phyloP scores from a whole-genome alignment of 1,284 basidiomycete genomes.

The Leccinum subrobustum region DNA sequence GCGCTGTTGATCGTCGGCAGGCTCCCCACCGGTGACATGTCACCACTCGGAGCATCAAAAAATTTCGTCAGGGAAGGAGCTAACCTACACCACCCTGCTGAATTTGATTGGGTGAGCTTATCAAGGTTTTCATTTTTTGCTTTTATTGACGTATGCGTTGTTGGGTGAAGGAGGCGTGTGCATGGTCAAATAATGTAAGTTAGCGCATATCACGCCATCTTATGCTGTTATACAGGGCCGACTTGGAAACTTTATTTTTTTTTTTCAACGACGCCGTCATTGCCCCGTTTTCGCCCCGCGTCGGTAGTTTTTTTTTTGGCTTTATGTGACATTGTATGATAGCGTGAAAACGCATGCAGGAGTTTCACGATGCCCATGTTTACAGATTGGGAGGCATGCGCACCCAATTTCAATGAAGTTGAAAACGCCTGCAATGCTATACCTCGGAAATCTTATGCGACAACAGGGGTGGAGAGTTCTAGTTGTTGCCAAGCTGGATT shows the following conservation, averaged over 20 bases:
- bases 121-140: neutral
- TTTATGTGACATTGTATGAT: too few relatives aligned
- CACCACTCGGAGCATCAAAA: neutral
- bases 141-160: neutral
- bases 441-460: neutral
- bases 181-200: neutral
- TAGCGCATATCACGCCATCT: neutral
- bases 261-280: neutral
- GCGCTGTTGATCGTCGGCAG: neutral
- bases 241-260: neutral
- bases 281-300: neutral
- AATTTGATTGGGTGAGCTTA: conserved; percentile 1
- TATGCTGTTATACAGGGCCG: neutral
- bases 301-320: too few relatives aligned
- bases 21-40: neutral
- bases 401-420: neutral
- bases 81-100: neutral
- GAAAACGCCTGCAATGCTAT: neutral
- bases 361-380: neutral
- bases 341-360: neutral
- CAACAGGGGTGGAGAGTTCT: neutral
- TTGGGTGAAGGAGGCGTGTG: conserved; percentile 11
- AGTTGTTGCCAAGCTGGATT: conserved; percentile 4
- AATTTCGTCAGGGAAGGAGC: neutral
- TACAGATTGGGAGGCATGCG: neutral